Conservation (phyloP, 345 rosid genomes). For the Pseudoturritis turrita region DNA sequence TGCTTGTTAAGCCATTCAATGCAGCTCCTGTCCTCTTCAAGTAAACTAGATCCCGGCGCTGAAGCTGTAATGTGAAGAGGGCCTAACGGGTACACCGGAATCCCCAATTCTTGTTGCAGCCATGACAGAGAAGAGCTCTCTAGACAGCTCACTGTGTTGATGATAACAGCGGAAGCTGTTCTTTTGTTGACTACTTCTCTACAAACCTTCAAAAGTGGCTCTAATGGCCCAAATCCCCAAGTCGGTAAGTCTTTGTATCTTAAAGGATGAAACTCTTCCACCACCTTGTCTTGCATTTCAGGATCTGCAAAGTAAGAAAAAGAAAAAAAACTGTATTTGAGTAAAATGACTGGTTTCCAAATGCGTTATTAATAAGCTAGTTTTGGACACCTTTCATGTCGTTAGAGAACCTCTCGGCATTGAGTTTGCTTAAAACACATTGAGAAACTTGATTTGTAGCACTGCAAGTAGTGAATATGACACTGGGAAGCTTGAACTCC, state of each 20-base stretch:
- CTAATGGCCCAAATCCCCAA: background rate
- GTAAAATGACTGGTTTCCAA: background rate
- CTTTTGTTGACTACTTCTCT: constrained; percentile 8
- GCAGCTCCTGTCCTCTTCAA: constrained; percentile 35
- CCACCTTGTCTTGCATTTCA: background rate
- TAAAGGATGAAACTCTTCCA: constrained; percentile 15
- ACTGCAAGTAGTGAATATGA: constrained; percentile 16
- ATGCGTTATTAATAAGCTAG: background rate
- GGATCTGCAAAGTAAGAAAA: background rate
- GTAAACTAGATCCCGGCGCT: background rate
- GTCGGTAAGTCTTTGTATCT: constrained; percentile 17
- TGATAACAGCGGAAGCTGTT: constrained; percentile 5
- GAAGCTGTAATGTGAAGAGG: constrained; percentile 24
- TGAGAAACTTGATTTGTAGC: constrained; percentile 15
- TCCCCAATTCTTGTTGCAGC: constrained; percentile 19
- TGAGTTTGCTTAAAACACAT: constrained; percentile 1
- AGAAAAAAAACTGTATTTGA: background rate
- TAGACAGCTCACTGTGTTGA: constrained; percentile 19
- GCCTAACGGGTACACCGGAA: constrained; percentile 19
- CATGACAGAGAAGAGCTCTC: constrained; percentile 20
- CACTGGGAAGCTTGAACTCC: constrained; percentile 14
- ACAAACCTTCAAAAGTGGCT: background rate
- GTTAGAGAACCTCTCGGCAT: background rate
- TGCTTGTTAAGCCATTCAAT: constrained; percentile 45
- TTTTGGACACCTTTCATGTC: constrained; percentile 17